Percentiles rank a stretch among this genome's conserved stretches.
Evolutionary conservation across 208 protist species (phyloP).

Genomic region (Acanthamoeba royreba): DNA sequence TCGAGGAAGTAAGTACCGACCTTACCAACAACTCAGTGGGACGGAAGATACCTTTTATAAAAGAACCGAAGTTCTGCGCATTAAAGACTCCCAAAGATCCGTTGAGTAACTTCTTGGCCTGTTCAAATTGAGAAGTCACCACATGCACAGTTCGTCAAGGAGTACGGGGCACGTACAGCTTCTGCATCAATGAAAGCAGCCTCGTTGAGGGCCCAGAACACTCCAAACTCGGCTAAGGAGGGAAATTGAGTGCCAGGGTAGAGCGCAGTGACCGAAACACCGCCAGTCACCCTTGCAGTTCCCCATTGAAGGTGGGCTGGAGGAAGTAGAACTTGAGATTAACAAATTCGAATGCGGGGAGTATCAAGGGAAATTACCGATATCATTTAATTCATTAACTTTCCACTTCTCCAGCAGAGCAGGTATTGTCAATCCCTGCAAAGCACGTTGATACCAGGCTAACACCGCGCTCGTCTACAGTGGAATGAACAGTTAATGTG

Average conservation of each 20-base stretch:
- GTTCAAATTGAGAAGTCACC: too few relatives aligned
- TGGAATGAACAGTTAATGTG: too few relatives aligned
- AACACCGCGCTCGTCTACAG: not conserved
- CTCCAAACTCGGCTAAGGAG: not conserved
- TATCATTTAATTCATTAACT: not conserved
- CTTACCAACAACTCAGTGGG: too few relatives aligned
- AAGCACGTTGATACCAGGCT: not conserved
- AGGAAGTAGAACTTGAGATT: too few relatives aligned
- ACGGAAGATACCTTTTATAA: not conserved
- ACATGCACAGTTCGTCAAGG: too few relatives aligned
- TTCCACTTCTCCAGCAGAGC: not conserved
- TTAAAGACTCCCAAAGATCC: not conserved
- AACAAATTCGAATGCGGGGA: too few relatives aligned
- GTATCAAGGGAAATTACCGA: too few relatives aligned
- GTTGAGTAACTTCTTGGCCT: not conserved
- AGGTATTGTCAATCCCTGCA: not conserved
- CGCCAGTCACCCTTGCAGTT: not conserved
- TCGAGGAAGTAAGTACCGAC: too few relatives aligned
- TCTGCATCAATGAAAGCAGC: not conserved
- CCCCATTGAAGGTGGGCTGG: slow-evolving; percentile 30
- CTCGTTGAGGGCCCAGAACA: not conserved
- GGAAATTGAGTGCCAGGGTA: not conserved
- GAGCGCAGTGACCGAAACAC: not conserved
- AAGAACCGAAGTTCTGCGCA: not conserved
- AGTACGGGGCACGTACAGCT: not conserved